Conservation (phyloP, 345 rosid genomes). For the Cardamine chenopodiifolia region DNA sequence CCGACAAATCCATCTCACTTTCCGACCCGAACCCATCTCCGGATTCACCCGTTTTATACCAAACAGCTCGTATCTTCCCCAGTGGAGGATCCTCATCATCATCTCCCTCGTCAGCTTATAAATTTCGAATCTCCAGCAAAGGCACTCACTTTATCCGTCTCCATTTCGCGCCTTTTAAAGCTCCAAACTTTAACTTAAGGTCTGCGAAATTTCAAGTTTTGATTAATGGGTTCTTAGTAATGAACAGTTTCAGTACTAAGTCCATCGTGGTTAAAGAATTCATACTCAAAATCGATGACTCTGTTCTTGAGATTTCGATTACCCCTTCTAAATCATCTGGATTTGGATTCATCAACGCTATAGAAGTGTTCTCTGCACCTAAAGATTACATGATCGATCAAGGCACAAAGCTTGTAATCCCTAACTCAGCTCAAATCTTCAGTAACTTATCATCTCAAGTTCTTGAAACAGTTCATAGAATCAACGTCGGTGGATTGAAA, state of each 20-base stretch:
- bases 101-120: constrained; percentile 42
- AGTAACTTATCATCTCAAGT: constrained; percentile 61
- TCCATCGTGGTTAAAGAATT: constrained; percentile 55
- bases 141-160: constrained; percentile 84
- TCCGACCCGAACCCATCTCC: constrained; percentile 59
- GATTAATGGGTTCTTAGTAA: constrained; percentile 53
- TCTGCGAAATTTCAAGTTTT: constrained; percentile 62
- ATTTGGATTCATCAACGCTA: constrained; percentile 73
- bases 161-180: constrained; percentile 83
- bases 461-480: constrained; percentile 76
- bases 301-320: constrained; percentile 54
- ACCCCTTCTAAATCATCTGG: constrained; percentile 47
- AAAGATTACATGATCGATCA: constrained; percentile 58
- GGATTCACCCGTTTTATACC: constrained; percentile 57
- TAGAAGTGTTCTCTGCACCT: constrained; percentile 84
- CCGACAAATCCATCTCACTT: constrained; percentile 54
- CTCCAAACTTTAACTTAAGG: constrained; percentile 49
- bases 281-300: constrained; percentile 46
- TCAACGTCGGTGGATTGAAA: constrained; percentile 84
- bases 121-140: constrained; percentile 50
- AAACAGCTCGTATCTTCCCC: constrained; percentile 49
- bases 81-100: constrained; percentile 22
- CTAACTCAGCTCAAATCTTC: constrained; percentile 50
- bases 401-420: constrained; percentile 61
- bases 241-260: constrained; percentile 50